Evolutionary conservation across 805 yeast species (phyloP).

Genomic region (Starmerella scarabaei): DNA sequence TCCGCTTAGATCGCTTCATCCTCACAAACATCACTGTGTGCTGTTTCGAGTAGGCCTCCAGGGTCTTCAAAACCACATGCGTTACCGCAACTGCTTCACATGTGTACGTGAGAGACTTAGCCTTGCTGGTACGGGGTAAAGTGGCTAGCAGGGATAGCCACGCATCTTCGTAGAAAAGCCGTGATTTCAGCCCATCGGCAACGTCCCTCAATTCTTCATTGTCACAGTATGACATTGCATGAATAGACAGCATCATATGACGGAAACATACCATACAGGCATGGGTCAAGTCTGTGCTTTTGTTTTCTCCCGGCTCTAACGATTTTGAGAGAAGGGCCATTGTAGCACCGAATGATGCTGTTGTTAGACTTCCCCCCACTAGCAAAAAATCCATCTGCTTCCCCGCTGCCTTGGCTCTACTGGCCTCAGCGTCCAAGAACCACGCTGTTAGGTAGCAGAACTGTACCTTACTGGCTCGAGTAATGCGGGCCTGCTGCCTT

Average conservation of each 20-base stretch:
- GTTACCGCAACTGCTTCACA: constrained; percentile 50
- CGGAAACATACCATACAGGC: constrained; percentile 56
- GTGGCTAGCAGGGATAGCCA: constrained; percentile 43
- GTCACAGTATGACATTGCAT: constrained; percentile 32
- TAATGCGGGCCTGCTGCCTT: constrained; percentile 28
- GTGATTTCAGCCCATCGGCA: constrained; percentile 47
- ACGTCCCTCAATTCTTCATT: constrained; percentile 38
- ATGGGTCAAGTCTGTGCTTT: constrained; percentile 48
- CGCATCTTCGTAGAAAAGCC: constrained; percentile 56
- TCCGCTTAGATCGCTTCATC: constrained; percentile 27
- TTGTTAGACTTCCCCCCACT: constrained; percentile 39
- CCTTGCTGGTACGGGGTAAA: constrained; percentile 51
- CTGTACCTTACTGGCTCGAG: constrained; percentile 27
- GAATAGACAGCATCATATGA: constrained; percentile 41
- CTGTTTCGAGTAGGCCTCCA: constrained; percentile 52
- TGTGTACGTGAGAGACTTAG: constrained; percentile 50
- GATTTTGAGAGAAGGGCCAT: constrained; percentile 32
- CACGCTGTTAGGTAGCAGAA: constrained; percentile 56
- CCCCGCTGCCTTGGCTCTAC: constrained; percentile 21
- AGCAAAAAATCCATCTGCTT: constrained; percentile 25
- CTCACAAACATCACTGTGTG: constrained; percentile 39
- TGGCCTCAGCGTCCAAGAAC: constrained; percentile 58
- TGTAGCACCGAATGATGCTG: constrained; percentile 45
- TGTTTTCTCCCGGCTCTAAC: constrained; percentile 24
- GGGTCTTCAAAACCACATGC: constrained; percentile 48